A percentile compares a stretch with the other conserved stretches of the same genome.
These are phyloP conservation scores for Carex cristatella DNA, from an alignment of 176 grass and related monocot genomes.

Conservation along the genomic window DNA sequence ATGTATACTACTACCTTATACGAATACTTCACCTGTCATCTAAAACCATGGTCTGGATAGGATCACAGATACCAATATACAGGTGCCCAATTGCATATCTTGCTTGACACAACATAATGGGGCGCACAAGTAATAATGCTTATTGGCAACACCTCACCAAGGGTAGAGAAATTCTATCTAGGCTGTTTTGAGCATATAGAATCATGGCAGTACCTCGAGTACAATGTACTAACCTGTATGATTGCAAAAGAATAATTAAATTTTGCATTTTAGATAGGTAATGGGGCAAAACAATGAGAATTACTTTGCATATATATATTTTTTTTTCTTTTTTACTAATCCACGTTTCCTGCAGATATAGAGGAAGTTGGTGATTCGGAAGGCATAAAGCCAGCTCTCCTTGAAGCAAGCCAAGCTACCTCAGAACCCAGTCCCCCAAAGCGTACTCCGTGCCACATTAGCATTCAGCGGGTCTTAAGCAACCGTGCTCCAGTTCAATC, in stretches of 20 bases:
- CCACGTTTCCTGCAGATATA: slow-evolving; percentile 12
- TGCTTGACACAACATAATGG: neutral
- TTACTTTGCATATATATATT: neutral
- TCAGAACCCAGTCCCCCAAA: slow-evolving; percentile 1
- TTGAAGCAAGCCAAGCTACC: neutral
- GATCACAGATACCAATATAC: too few species aligned
- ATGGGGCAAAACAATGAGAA: neutral
- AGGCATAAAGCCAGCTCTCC: neutral
- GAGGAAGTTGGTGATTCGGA: slow-evolving; percentile 19
- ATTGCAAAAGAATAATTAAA: neutral
- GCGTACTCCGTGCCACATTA: slow-evolving; percentile 15
- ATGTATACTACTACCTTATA: neutral
- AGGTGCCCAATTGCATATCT: neutral
- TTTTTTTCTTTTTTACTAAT: neutral
- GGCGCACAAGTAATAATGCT: neutral
- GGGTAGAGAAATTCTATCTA: too few species aligned
- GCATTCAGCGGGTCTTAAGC: slow-evolving; percentile 19
- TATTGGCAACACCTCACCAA: neutral
- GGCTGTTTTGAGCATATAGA: neutral
- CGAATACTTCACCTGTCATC: too few species aligned
- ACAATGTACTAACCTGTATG: neutral
- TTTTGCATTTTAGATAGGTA: neutral
- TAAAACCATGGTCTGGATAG: too few species aligned
- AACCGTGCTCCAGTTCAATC: slow-evolving; percentile 28
- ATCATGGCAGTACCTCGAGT: neutral